Percentiles rank a stretch among this genome's conserved stretches.
Conservation (phyloP, 306 rosid genomes). For the Oxytropis ochrocephala region DNA sequence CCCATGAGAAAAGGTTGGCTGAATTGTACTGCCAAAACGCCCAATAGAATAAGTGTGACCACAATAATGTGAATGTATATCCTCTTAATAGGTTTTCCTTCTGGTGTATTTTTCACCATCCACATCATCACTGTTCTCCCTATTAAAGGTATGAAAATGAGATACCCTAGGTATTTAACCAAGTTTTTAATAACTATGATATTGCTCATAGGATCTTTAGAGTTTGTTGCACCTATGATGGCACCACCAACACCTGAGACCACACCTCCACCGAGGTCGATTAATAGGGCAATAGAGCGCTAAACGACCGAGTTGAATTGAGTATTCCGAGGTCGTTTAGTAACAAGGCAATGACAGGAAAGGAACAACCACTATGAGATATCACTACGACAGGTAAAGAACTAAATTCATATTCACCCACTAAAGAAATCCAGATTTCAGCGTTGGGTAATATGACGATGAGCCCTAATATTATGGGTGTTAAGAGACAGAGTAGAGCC, state of each 20-base stretch:
- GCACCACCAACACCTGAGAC: not conserved
- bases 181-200: not conserved
- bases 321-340: conserved; percentile 26
- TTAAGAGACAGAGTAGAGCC: not conserved
- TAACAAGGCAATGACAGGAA: conserved; percentile 20
- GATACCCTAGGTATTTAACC: not conserved
- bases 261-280: not conserved
- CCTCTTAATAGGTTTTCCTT: conserved; percentile 20
- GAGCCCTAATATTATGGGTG: not conserved
- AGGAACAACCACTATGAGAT: conserved; percentile 22
- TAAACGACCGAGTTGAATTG: conserved; percentile 35
- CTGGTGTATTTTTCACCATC: conserved; percentile 36
- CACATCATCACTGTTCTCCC: conserved; percentile 29
- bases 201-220: too few relatives aligned
- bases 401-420: accelerated
- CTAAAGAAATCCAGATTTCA: too few relatives aligned
- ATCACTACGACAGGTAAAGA: not conserved
- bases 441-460: too few relatives aligned
- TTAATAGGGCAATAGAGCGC: conserved; percentile 29
- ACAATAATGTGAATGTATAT: not conserved
- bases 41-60: conserved; percentile 4
- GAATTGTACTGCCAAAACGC: not conserved
- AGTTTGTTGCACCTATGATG: too few relatives aligned
- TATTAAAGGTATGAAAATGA: not conserved
- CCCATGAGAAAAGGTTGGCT: conserved; percentile 21